Base-by-base conservation (phyloP, 2,329 filamentous ascomycete genomes). In the Lachnellula arida region DNA sequence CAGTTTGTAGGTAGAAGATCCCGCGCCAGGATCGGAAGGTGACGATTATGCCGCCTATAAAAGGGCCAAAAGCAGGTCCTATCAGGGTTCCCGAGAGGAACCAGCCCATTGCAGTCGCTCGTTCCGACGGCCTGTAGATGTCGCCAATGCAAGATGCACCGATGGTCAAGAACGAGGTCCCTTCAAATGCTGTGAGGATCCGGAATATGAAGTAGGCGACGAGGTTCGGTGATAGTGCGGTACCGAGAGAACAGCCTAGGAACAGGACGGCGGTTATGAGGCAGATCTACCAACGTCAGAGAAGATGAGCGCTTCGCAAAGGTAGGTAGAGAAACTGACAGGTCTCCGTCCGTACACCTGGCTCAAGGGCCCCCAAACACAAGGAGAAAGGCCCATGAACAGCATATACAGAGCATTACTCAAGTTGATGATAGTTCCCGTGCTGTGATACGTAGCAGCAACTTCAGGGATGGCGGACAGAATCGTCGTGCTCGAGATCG, bases 1-100 rank as follows among this genome's bases (percentile, higher is more conserved):
- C 87, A 0, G 85, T 83, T 67, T 91, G 88, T 0, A 92, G 75
- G 84, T 87, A 91, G 73, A 91, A 91, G 52, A 91, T 89, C 43
- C 81, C 81, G 17, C 87, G 78, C 89, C 89, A 93, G 2, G 78
- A 81, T 6, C 78, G 77, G 70, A 84, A 91, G 0, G 87, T 91
- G 15, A 91, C 86, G 50, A 93, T 89, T 46, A 91, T 84, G 23
- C 88, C 89, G 53, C 88, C 83, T 9, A 91, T 75, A 64, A 90
- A 88, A 0, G 83, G 81, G 0, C 88, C 87, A 65, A 88, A 76
- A 0, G 84, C 85, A 6, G 88, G 88, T 0, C 88, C 88, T 46
- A 90, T 82, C 0, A 91, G 74, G 0, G 85, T 89, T 0, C 87
- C 87, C 0, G 79, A 82, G 40, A 90, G 70, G 64, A 90, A 90